These are phyloP conservation scores for Phytophthora pluvialis DNA, from an alignment of 352 stramenopile genomes.

Conservation along the genomic window DNA sequence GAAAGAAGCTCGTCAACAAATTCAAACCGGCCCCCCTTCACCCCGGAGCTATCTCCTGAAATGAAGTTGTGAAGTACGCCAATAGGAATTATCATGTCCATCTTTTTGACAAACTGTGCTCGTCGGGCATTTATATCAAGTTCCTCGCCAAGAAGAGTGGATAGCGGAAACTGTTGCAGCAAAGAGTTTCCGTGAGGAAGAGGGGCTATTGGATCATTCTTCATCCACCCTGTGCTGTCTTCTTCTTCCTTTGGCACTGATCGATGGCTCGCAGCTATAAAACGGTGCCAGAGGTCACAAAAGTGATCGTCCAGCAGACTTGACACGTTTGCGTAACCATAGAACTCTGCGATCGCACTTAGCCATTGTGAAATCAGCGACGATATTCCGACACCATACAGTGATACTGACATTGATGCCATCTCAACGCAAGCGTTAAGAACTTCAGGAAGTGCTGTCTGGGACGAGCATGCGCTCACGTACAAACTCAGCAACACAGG, in stretches of 20 bases:
- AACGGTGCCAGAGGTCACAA: constrained; percentile 59
- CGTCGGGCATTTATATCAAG: constrained; percentile 19
- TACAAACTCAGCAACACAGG: constrained; percentile 65
- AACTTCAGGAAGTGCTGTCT: constrained; percentile 56
- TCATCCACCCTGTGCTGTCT: constrained; percentile 29
- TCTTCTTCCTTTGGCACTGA: constrained; percentile 14
- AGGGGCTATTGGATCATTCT: constrained; percentile 17
- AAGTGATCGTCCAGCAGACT: constrained; percentile 77
- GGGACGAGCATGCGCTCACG: constrained; percentile 68
- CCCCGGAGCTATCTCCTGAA: constrained; percentile 8
- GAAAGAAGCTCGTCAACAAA: constrained; percentile 48
- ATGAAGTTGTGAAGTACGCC: constrained; percentile 54
- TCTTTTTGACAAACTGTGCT: constrained; percentile 37
- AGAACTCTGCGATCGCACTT: constrained; percentile 46
- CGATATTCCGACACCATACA: constrained; percentile 46
- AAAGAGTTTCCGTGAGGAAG: constrained; percentile 33
- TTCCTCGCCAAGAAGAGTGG: constrained; percentile 32
- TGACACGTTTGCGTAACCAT: constrained; percentile 50
- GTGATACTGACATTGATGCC: constrained; percentile 37
- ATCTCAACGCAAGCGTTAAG: constrained; percentile 61
- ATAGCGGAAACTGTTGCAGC: constrained; percentile 47
- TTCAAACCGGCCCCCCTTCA: constrained; percentile 29
- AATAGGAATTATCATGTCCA: constrained; percentile 61
- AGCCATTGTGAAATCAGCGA: constrained; percentile 58
- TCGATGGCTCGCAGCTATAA: constrained; percentile 29